Evolutionary conservation across 331 rosid genomes (phyloP).

Genomic region (Pyrus hybrid): DNA sequence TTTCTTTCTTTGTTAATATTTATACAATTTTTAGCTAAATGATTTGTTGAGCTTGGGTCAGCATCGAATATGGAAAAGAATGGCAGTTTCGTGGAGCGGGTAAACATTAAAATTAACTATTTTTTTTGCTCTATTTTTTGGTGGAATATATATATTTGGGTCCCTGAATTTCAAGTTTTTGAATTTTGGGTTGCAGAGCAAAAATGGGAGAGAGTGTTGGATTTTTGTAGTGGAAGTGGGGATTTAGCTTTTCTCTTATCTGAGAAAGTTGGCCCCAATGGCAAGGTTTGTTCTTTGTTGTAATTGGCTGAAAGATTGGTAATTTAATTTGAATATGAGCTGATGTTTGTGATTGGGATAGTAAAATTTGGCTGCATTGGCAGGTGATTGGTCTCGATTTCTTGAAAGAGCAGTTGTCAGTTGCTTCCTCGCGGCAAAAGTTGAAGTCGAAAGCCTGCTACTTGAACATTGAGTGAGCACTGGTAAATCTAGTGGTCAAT

Average conservation of each 20-base stretch:
- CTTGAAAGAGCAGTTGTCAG: constrained; percentile 50
- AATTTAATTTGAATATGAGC: neutral
- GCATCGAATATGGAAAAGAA: constrained; percentile 87
- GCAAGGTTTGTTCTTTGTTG: constrained; percentile 39
- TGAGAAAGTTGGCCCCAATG: constrained; percentile 55
- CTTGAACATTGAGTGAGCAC: constrained; percentile 92
- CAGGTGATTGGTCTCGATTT: constrained; percentile 90
- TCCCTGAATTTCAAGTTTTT: neutral
- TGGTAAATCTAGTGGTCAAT: constrained; percentile 44
- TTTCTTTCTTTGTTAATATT: neutral
- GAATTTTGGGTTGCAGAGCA: constrained; percentile 33
- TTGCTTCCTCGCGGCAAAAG: constrained; percentile 53
- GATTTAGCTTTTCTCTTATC: constrained; percentile 72
- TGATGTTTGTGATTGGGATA: neutral
- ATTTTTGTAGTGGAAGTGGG: constrained; percentile 95
- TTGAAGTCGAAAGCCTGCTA: constrained; percentile 32
- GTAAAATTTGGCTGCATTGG: neutral
- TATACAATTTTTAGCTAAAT: constrained; percentile 38
- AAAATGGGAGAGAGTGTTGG: constrained; percentile 62
- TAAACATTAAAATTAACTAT: neutral
- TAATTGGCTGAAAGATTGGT: neutral
- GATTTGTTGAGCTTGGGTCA: constrained; percentile 61
- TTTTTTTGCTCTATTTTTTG: neutral
- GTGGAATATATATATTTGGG: neutral
- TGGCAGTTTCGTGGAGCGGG: constrained; percentile 89